These are phyloP conservation scores for Penicillium sp. DNA, from an alignment of 2,329 filamentous ascomycete genomes.

Conservation along the genomic window DNA sequence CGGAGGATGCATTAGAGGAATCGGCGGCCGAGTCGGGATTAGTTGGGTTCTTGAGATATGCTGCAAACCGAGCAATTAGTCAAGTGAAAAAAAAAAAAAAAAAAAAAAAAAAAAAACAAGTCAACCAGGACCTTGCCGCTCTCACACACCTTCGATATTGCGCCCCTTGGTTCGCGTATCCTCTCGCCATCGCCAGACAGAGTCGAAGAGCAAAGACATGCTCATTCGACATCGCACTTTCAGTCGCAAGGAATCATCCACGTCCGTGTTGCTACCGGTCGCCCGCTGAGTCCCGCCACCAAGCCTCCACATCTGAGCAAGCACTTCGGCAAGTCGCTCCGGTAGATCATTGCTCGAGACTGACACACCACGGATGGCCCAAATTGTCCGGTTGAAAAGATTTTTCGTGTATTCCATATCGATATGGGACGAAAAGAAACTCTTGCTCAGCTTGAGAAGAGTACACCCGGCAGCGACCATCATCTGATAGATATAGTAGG, in stretches of 20 bases:
- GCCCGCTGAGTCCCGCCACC: constrained; percentile 31
- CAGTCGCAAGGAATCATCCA: constrained; percentile 50
- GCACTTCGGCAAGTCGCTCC: constrained; percentile 58
- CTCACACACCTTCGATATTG: constrained; percentile 58
- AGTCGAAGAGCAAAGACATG: constrained; percentile 62
- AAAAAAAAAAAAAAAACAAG: constrained; percentile 4
- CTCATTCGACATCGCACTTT: constrained; percentile 62
- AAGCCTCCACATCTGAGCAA: constrained; percentile 60
- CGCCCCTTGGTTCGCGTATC: constrained; percentile 63
- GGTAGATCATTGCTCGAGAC: constrained; percentile 59
- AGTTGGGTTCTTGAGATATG: constrained; percentile 77
- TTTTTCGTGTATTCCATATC: constrained; percentile 51
- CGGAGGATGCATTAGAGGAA: constrained; percentile 60
- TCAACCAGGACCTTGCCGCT: too few relatives aligned
- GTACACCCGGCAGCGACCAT: constrained; percentile 60
- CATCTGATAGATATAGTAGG: constrained; percentile 62
- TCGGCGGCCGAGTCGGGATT: constrained; percentile 73
- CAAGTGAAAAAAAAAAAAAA: constrained; percentile 11
- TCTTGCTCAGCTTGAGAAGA: constrained; percentile 60
- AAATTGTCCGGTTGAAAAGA: constrained; percentile 55
- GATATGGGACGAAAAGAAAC: constrained; percentile 54
- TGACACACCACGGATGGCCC: constrained; percentile 54
- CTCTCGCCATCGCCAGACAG: constrained; percentile 62
- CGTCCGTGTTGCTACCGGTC: constrained; percentile 24
- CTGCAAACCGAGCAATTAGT: constrained; percentile 20